A percentile compares a stretch with the other conserved stretches of the same genome.
Evolutionary conservation across 768 basidiomycete species (phyloP).

Genomic region (Melanogaster broomeanus): DNA sequence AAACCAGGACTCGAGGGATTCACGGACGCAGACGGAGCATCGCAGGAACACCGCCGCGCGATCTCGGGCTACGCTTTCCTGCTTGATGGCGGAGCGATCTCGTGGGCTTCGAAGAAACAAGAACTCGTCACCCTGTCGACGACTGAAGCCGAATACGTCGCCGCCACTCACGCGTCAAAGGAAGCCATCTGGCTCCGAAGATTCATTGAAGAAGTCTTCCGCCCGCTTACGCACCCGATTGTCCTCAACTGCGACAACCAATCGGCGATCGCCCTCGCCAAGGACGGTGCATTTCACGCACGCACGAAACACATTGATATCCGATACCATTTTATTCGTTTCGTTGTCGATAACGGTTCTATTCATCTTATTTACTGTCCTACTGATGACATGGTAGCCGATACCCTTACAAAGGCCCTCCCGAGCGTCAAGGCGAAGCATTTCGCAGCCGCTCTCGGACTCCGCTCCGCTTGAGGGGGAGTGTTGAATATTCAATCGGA

Average conservation of each 20-base stretch:
- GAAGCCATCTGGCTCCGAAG: conserved; percentile 35
- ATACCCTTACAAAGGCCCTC: conserved; percentile 37
- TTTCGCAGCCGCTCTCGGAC: background rate
- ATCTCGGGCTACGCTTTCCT: conserved; percentile 29
- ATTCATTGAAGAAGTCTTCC: conserved; percentile 30
- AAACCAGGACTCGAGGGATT: conserved; percentile 7
- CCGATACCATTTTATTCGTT: conserved; percentile 32
- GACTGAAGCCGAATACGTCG: conserved; percentile 43
- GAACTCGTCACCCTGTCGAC: conserved; percentile 40
- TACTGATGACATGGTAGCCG: conserved; percentile 28
- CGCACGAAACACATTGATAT: conserved; percentile 41
- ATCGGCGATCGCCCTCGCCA: conserved; percentile 33
- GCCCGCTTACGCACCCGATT: conserved; percentile 15
- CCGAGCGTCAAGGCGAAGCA: background rate
- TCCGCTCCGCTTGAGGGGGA: no score
- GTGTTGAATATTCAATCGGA: no score
- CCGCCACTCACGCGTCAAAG: conserved; percentile 30
- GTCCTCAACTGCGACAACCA: conserved; percentile 38
- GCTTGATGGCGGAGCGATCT: conserved; percentile 28
- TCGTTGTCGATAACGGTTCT: conserved; percentile 23
- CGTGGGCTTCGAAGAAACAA: conserved; percentile 40
- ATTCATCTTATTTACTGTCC: conserved; percentile 14
- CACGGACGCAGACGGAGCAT: conserved; percentile 17
- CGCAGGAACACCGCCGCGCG: conserved; percentile 20
- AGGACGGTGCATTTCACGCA: conserved; percentile 13